Evolutionary conservation across 352 stramenopile genomes (phyloP).

Genomic region (Lagenidium sp.): DNA sequence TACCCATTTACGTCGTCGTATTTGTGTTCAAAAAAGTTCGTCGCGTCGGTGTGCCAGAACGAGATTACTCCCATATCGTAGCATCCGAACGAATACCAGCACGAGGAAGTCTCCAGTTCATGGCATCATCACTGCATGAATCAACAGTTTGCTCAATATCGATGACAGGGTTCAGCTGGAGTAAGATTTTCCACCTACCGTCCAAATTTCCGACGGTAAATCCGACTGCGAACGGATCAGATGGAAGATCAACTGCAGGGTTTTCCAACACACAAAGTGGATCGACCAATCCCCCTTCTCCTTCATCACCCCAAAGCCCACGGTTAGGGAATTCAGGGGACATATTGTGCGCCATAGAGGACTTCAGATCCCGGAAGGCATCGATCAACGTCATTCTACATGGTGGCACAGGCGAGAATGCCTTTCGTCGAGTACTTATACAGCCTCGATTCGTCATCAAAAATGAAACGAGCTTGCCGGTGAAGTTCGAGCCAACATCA

Average conservation of each 20-base stretch:
- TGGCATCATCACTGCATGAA: slow-evolving; percentile 64
- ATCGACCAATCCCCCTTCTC: too few species aligned
- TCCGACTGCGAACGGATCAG: neutral
- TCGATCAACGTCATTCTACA: slow-evolving; percentile 61
- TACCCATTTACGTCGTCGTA: slow-evolving; percentile 51
- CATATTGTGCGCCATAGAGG: slow-evolving; percentile 37
- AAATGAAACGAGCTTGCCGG: slow-evolving; percentile 41
- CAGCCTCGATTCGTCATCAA: slow-evolving; percentile 54
- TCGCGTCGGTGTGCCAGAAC: slow-evolving; percentile 38
- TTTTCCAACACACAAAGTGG: too few species aligned
- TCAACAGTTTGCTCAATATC: slow-evolving; percentile 70
- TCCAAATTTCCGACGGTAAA: slow-evolving; percentile 12
- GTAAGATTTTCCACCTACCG: slow-evolving; percentile 54
- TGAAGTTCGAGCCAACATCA: slow-evolving; percentile 42
- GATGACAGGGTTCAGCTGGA: slow-evolving; percentile 74
- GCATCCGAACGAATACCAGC: slow-evolving; percentile 49
- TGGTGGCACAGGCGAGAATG: slow-evolving; percentile 28
- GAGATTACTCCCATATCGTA: slow-evolving; percentile 70
- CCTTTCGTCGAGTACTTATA: slow-evolving; percentile 47
- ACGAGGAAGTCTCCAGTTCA: slow-evolving; percentile 37
- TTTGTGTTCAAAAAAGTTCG: slow-evolving; percentile 80
- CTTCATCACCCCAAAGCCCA: neutral
- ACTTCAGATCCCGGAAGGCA: slow-evolving; percentile 46
- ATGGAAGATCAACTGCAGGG: neutral
- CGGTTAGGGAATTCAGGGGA: slow-evolving; percentile 7